These are phyloP conservation scores for Kockovaella imperatae DNA, from an alignment of 768 basidiomycete species.

Conservation along the genomic window DNA sequence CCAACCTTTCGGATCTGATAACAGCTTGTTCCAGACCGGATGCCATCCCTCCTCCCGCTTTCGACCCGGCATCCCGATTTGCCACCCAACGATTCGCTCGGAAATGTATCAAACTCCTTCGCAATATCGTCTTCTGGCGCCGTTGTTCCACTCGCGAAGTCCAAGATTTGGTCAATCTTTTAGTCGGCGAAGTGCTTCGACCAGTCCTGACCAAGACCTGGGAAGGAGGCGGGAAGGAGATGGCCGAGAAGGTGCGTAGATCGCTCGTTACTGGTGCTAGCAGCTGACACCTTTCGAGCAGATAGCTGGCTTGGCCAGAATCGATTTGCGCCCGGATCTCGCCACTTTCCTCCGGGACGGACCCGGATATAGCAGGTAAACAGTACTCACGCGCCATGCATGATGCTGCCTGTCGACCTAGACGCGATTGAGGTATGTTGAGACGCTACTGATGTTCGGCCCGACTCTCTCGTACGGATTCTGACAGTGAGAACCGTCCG, in stretches of 20 bases:
- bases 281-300: slow-evolving; percentile 12
- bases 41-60: slow-evolving; percentile 48
- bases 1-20: slow-evolving; percentile 41
- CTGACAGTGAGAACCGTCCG: no score
- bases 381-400: no score
- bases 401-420: no score
- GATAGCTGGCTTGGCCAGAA: slow-evolving; percentile 19
- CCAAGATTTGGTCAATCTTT: slow-evolving; percentile 52
- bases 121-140: slow-evolving; percentile 67
- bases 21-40: slow-evolving; percentile 6
- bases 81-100: slow-evolving; percentile 64
- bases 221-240: slow-evolving; percentile 75
- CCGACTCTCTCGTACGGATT: no score
- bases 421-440: no score
- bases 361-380: no score
- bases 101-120: slow-evolving; percentile 62
- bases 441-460: no score
- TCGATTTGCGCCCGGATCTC: slow-evolving; percentile 24
- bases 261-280: neutral
- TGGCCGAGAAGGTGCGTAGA: slow-evolving; percentile 53
- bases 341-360: slow-evolving; percentile 19
- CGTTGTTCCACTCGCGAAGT: slow-evolving; percentile 59
- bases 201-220: slow-evolving; percentile 67
- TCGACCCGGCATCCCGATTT: slow-evolving; percentile 67
- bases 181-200: slow-evolving; percentile 58